These are phyloP conservation scores for Neurospora sp. DNA, from an alignment of 495 filamentous ascomycete species.

Conservation along the genomic window DNA sequence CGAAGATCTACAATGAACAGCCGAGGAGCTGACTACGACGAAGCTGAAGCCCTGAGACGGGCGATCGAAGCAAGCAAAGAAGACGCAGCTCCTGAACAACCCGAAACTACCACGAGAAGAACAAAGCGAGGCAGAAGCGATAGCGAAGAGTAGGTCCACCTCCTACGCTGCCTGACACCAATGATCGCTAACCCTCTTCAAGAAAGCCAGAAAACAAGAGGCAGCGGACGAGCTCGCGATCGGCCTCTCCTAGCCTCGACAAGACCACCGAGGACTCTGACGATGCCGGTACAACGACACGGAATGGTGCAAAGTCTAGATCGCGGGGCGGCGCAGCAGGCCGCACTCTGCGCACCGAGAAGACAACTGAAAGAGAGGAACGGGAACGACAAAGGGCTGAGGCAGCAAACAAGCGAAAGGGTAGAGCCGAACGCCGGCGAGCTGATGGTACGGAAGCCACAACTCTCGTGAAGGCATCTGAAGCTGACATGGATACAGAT, in stretches of 20 bases:
- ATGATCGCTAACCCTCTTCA: slow-evolving; percentile 5
- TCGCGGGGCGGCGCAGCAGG: slow-evolving; percentile 48
- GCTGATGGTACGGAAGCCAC: slow-evolving; percentile 55
- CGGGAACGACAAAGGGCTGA: slow-evolving; percentile 58
- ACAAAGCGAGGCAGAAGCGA: slow-evolving; percentile 82
- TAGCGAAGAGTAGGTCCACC: slow-evolving; percentile 70
- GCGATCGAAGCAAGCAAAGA: slow-evolving; percentile 94
- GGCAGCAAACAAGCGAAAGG: slow-evolving; percentile 63
- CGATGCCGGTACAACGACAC: slow-evolving; percentile 44
- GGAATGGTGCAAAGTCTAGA: slow-evolving; percentile 48
- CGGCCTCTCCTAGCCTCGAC: slow-evolving; percentile 42
- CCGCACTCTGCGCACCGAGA: slow-evolving; percentile 62
- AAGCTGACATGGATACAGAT: slow-evolving; percentile 34
- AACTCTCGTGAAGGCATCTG: slow-evolving; percentile 14
- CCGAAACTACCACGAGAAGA: slow-evolving; percentile 44
- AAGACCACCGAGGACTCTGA: slow-evolving; percentile 55
- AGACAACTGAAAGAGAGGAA: slow-evolving; percentile 53
- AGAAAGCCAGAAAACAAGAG: slow-evolving; percentile 50
- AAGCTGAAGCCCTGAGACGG: slow-evolving; percentile 78
- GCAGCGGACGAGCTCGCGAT: slow-evolving; percentile 66
- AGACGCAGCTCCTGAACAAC: slow-evolving; percentile 39
- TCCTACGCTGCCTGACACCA: not conserved
- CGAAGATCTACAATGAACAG: slow-evolving; percentile 97
- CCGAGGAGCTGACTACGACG: slow-evolving; percentile 87
- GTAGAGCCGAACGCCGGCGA: slow-evolving; percentile 58